phyloP scores from a whole-genome alignment of 192 early-diverging fungal genomes.

The Rhizophagus clarus region DNA sequence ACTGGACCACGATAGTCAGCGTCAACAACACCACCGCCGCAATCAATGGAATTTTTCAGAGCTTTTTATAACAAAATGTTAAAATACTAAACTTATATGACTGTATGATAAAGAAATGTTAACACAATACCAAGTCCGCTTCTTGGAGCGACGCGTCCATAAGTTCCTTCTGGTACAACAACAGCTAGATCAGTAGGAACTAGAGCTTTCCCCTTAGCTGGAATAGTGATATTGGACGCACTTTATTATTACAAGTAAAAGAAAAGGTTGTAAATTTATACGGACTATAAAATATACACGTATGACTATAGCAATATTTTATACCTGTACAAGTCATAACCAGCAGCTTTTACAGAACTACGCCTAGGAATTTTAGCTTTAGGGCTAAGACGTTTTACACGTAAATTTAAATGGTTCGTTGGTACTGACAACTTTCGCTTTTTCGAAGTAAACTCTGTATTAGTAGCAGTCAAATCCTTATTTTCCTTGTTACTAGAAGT shows the following conservation, averaged over 20 bases:
- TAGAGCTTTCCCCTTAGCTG: constrained; percentile 74
- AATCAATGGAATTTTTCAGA: constrained; percentile 18
- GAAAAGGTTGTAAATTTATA: not conserved
- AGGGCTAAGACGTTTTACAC: constrained; percentile 68
- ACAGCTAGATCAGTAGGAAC: constrained; percentile 89
- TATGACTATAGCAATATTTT: not conserved
- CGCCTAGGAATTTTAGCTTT: constrained; percentile 79
- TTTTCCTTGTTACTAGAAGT: no score
- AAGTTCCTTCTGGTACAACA: constrained; percentile 82
- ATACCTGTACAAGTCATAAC: constrained; percentile 90
- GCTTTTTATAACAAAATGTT: not conserved
- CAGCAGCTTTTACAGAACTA: constrained; percentile 82
- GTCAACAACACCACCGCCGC: constrained; percentile 85
- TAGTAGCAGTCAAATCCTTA: no score
- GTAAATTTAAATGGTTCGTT: not conserved
- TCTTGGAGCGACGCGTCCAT: constrained; percentile 94
- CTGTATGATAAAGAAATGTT: not conserved
- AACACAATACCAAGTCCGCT: constrained; percentile 76
- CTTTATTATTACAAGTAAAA: constrained; percentile 34
- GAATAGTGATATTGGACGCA: constrained; percentile 64
- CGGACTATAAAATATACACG: not conserved
- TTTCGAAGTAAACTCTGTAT: not conserved
- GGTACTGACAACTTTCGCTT: not conserved
- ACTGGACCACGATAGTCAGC: constrained; percentile 86
- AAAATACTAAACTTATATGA: not conserved